Percentiles rank a stretch among this genome's conserved stretches.
phyloP scores from a whole-genome alignment of 495 filamentous ascomycete genomes.

The Neurospora sp. region DNA sequence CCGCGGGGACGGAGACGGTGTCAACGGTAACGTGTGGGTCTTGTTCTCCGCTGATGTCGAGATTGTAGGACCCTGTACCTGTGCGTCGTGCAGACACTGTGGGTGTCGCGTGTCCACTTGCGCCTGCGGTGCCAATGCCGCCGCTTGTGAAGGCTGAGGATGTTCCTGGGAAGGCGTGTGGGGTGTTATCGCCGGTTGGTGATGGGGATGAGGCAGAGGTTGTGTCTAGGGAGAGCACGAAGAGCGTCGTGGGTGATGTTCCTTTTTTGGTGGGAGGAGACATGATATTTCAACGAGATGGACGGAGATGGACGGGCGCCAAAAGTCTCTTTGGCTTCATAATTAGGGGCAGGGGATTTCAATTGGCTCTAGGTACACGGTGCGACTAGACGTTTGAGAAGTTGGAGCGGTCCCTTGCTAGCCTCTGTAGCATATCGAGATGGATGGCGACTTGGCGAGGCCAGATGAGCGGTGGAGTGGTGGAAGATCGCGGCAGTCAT shows the following conservation, averaged over 20 bases:
- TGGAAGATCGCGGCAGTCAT: constrained; percentile 1
- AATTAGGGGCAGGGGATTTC: neutral
- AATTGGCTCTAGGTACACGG: neutral
- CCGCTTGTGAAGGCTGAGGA: neutral
- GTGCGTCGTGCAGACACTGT: neutral
- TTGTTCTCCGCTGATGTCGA: neutral
- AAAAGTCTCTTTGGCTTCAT: neutral
- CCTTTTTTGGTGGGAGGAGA: neutral
- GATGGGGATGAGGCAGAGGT: neutral
- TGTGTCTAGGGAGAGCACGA: neutral
- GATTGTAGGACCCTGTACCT: neutral
- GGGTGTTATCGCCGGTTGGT: neutral
- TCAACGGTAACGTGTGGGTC: neutral
- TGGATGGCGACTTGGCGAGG: neutral
- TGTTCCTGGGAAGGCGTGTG: neutral
- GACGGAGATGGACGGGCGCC: neutral
- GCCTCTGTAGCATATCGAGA: neutral
- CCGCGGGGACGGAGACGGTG: neutral
- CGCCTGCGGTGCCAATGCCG: neutral
- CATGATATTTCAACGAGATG: neutral
- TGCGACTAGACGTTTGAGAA: neutral
- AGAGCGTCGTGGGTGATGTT: neutral
- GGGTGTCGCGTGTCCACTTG: constrained; percentile 8
- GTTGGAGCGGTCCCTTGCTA: neutral
- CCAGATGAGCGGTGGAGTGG: constrained; percentile 12